Conservation (phyloP, 1,284 basidiomycete species). For the Mycena citricolor region DNA sequence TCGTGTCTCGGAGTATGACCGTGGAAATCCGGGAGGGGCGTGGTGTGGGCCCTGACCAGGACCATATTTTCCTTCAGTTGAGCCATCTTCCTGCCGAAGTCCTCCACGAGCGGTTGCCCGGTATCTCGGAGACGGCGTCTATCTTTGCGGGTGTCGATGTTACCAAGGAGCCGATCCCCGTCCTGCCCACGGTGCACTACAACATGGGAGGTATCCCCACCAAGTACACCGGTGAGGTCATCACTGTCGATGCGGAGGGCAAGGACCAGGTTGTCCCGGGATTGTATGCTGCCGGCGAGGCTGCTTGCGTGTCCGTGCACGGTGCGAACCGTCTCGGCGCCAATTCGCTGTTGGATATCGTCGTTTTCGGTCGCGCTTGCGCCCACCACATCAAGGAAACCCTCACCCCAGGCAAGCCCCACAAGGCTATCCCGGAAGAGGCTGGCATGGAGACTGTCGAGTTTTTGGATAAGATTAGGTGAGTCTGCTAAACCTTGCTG, state of each 20-base stretch:
- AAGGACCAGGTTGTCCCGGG: conserved; percentile 96
- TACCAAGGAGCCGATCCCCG: conserved; percentile 98
- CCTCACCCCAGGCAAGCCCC: conserved; percentile 86
- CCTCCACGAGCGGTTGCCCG: conserved; percentile 95
- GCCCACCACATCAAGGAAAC: conserved; percentile 98
- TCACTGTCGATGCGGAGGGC: conserved; percentile 84
- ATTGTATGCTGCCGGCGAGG: conserved; percentile 98
- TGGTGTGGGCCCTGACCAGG: conserved; percentile 98
- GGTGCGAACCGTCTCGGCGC: conserved; percentile 99
- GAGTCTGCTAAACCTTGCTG: too few species aligned
- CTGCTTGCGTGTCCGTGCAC: conserved; percentile 98
- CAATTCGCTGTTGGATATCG: conserved; percentile 98
- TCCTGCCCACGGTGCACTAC: conserved; percentile 95
- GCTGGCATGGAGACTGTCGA: conserved; percentile 87
- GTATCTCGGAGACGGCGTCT: conserved; percentile 99
- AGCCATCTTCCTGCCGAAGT: conserved; percentile 96
- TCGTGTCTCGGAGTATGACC: conserved; percentile 99
- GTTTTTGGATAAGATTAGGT: conserved; percentile 88
- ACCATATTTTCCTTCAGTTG: conserved; percentile 96
- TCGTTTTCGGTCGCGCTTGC: conserved; percentile 98
- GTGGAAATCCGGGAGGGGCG: conserved; percentile 98
- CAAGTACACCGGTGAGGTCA: conserved; percentile 95
- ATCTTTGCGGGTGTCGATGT: conserved; percentile 99
- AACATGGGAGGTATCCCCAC: conserved; percentile 99
- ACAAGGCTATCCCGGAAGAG: conserved; percentile 87